A percentile compares a stretch with the other conserved stretches of the same genome.
Conservation (phyloP, 164 flowering plant genomes). For the Liquidambar formosana region DNA sequence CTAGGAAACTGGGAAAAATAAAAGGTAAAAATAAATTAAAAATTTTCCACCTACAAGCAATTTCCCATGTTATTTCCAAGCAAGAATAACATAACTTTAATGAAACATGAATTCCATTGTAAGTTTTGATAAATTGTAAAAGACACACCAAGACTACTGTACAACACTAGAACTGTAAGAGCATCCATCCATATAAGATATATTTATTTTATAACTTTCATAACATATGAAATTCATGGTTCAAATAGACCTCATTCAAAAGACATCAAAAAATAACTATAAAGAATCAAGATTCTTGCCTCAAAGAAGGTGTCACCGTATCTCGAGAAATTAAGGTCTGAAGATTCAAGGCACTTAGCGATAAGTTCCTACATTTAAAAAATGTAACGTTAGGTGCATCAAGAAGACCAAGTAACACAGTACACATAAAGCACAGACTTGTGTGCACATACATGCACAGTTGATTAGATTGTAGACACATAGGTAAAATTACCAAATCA, state of each 20-base stretch:
- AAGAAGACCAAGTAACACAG: not conserved
- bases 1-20: too few relatives aligned
- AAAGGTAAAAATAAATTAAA: too few relatives aligned
- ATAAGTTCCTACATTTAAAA: constrained; percentile 69
- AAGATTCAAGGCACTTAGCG: constrained; percentile 80
- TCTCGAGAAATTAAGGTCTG: constrained; percentile 93
- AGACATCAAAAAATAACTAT: not conserved
- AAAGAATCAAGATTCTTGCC: constrained; percentile 40
- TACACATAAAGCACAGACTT: not conserved
- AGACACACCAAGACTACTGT: too few relatives aligned
- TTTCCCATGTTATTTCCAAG: too few relatives aligned
- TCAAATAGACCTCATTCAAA: not conserved
- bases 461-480: not conserved
- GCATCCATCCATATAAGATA: not conserved
- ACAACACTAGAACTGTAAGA: not conserved
- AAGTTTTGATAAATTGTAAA: too few relatives aligned
- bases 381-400: not conserved
- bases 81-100: too few relatives aligned
- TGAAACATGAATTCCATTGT: too few relatives aligned
- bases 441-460: not conserved
- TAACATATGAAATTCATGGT: not conserved
- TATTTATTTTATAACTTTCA: not conserved
- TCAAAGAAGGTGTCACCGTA: constrained; percentile 98
- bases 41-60: too few relatives aligned
- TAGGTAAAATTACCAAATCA: constrained; percentile 68